phyloP scores from a whole-genome alignment of 1,284 basidiomycete genomes.

The Hymenochaete sp. region DNA sequence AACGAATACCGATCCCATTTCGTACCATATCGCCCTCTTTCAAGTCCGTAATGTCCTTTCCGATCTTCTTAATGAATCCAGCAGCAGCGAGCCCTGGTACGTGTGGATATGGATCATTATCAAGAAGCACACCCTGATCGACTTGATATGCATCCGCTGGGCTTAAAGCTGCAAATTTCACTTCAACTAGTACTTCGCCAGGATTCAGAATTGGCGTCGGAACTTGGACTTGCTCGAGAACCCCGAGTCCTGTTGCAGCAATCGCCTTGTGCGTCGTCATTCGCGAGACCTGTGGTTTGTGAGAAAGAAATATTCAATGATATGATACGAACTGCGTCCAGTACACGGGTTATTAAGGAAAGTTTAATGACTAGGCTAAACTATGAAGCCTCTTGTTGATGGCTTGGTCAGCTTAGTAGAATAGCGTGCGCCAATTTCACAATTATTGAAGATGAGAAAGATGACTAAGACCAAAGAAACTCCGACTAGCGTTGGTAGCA shows the following conservation, averaged over 20 bases:
- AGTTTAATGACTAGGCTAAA: no score
- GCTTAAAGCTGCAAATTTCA: slow-evolving; percentile 36
- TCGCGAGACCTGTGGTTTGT: no score
- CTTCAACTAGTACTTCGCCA: slow-evolving; percentile 38
- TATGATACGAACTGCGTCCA: no score
- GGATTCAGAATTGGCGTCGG: slow-evolving; percentile 32
- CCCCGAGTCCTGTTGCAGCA: slow-evolving; percentile 31
- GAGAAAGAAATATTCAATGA: no score
- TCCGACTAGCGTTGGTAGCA: no score
- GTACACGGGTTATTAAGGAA: no score
- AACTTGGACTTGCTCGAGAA: slow-evolving; percentile 32
- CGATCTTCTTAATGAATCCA: slow-evolving; percentile 34
- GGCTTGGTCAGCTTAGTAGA: no score
- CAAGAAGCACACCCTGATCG: slow-evolving; percentile 30
- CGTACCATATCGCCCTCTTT: slow-evolving; percentile 36
- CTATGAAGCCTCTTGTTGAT: no score
- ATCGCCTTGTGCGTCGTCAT: slow-evolving; percentile 32
- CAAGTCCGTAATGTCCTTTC: slow-evolving; percentile 32
- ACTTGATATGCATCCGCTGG: slow-evolving; percentile 35
- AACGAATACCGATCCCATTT: slow-evolving; percentile 12
- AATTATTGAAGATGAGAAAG: no score
- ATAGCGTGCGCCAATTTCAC: no score
- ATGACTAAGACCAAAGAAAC: no score
- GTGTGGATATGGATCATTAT: slow-evolving; percentile 28
- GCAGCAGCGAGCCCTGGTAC: slow-evolving; percentile 34